Evolutionary conservation across 495 filamentous ascomycete genomes (phyloP).

Genomic region (Jackrogersella multiformis): DNA sequence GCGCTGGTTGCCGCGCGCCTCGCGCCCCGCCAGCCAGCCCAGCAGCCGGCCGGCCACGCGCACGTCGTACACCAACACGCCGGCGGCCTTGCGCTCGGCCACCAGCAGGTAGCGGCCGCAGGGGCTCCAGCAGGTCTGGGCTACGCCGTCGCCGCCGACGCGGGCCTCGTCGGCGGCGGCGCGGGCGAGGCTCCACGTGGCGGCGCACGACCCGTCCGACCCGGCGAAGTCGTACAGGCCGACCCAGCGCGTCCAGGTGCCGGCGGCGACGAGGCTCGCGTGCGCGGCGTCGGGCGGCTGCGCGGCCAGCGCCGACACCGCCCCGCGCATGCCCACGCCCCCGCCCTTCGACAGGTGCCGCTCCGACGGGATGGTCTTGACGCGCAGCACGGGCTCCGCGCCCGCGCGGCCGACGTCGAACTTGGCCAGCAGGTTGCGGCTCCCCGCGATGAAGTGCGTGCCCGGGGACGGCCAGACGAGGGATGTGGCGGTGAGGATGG

Average conservation of each 20-base stretch:
- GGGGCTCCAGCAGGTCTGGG: conserved; percentile 79
- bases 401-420: conserved; percentile 79
- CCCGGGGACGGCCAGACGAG: conserved; percentile 73
- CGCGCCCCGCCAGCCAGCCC: conserved; percentile 74
- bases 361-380: conserved; percentile 81
- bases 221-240: conserved; percentile 79
- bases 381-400: conserved; percentile 63
- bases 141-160: conserved; percentile 74
- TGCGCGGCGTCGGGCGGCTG: conserved; percentile 44
- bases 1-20: conserved; percentile 78
- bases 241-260: conserved; percentile 79
- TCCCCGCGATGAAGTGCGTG: conserved; percentile 74
- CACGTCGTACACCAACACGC: conserved; percentile 84
- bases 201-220: conserved; percentile 66
- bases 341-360: conserved; percentile 73
- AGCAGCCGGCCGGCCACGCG: conserved; percentile 75
- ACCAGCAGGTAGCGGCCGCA: conserved; percentile 90
- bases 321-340: conserved; percentile 84
- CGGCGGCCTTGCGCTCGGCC: conserved; percentile 80
- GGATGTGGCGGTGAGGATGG: conserved; percentile 77
- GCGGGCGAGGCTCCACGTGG: conserved; percentile 67
- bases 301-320: conserved; percentile 70
- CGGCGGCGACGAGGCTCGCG: conserved; percentile 74
- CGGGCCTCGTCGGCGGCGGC: conserved; percentile 45
- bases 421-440: conserved; percentile 73